Percentiles rank a stretch among this genome's conserved stretches.
These are phyloP conservation scores for Cystofilobasidium capitatum DNA, from an alignment of 768 basidiomycete genomes.

Conservation along the genomic window DNA sequence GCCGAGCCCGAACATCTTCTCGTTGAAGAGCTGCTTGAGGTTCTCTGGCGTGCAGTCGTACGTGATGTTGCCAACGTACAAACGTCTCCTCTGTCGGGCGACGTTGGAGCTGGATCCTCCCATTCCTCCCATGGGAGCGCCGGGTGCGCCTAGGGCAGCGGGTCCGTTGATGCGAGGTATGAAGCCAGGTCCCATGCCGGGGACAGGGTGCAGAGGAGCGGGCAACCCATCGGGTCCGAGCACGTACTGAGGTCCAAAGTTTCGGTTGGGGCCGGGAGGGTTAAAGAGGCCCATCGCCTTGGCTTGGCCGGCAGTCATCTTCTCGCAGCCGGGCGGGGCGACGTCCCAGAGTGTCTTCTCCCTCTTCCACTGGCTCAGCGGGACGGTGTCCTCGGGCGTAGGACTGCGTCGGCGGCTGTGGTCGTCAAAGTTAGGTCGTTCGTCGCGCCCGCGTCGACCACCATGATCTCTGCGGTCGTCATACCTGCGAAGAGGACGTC, in stretches of 20 bases:
- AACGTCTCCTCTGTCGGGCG: slow-evolving; percentile 81
- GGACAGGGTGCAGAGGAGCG: background rate
- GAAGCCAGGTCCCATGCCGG: slow-evolving; percentile 8
- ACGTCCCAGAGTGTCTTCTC: slow-evolving; percentile 95
- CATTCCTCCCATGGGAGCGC: slow-evolving; percentile 47
- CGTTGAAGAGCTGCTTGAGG: slow-evolving; percentile 86
- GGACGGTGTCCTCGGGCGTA: slow-evolving; percentile 73
- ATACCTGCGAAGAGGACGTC: background rate
- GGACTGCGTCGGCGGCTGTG: slow-evolving; percentile 76
- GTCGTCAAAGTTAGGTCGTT: slow-evolving; percentile 44
- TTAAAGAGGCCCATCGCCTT: slow-evolving; percentile 97
- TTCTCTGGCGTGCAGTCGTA: slow-evolving; percentile 88
- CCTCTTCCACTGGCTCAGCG: slow-evolving; percentile 73
- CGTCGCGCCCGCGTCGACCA: slow-evolving; percentile 41
- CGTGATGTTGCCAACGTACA: slow-evolving; percentile 96
- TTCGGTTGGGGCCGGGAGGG: slow-evolving; percentile 81
- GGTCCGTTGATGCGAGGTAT: background rate
- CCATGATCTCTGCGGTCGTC: slow-evolving; percentile 38
- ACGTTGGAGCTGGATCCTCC: slow-evolving; percentile 46
- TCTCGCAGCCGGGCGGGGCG: slow-evolving; percentile 88
- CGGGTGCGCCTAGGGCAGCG: slow-evolving; percentile 44
- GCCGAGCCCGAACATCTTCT: slow-evolving; percentile 85
- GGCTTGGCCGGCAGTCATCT: slow-evolving; percentile 90
- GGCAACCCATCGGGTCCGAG: slow-evolving; percentile 26
- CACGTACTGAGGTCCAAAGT: slow-evolving; percentile 54